These are phyloP conservation scores for Linum lewisii DNA, from an alignment of 345 rosid genomes.

Conservation along the genomic window DNA sequence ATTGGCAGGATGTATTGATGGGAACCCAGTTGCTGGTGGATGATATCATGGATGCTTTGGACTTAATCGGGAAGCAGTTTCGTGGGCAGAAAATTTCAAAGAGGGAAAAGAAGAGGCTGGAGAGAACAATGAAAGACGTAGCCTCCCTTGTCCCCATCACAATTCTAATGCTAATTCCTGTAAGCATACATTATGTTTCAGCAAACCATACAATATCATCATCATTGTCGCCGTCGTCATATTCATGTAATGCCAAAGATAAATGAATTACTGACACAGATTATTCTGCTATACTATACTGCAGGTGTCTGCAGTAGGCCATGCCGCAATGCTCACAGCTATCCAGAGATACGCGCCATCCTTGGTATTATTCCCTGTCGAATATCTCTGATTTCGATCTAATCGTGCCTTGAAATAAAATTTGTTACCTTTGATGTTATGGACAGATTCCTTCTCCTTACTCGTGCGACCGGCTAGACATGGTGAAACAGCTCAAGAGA, in stretches of 20 bases:
- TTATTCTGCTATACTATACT: background rate
- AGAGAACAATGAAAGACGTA: slow-evolving; percentile 38
- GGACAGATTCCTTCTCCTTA: slow-evolving; percentile 62
- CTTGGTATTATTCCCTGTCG: slow-evolving; percentile 31
- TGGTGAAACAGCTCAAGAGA: slow-evolving; percentile 44
- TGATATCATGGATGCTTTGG: slow-evolving; percentile 33
- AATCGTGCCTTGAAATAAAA: slow-evolving; percentile 10
- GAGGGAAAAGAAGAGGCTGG: slow-evolving; percentile 37
- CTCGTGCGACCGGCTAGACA: slow-evolving; percentile 40
- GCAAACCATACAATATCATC: background rate
- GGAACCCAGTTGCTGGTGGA: slow-evolving; percentile 52
- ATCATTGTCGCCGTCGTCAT: no score
- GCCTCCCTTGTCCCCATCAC: slow-evolving; percentile 45
- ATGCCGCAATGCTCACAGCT: slow-evolving; percentile 52
- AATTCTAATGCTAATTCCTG: slow-evolving; percentile 58
- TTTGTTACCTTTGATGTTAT: background rate
- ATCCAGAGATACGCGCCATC: slow-evolving; percentile 43
- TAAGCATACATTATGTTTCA: slow-evolving; percentile 17
- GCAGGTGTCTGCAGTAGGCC: slow-evolving; percentile 56
- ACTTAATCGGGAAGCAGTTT: slow-evolving; percentile 36
- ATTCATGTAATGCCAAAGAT: background rate
- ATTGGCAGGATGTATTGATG: slow-evolving; percentile 38
- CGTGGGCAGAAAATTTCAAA: slow-evolving; percentile 27
- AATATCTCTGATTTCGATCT: background rate
- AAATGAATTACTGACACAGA: background rate